Evolutionary conservation across 129 eudicot genomes (phyloP).

Genomic region (Scalesia atractyloides): DNA sequence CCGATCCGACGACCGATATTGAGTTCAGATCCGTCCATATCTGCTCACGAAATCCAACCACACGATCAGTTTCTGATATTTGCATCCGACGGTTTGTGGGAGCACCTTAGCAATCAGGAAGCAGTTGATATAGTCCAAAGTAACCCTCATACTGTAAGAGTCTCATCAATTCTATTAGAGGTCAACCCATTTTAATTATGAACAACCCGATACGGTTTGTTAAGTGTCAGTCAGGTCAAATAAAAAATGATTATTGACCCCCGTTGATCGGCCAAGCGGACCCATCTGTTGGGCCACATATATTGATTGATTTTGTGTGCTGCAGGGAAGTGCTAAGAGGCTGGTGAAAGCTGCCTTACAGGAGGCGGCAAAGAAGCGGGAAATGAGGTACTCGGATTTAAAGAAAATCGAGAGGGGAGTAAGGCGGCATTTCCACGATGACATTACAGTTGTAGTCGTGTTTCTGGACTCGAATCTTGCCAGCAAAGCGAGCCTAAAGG

Average conservation of each 20-base stretch:
- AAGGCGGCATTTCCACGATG: constrained; percentile 92
- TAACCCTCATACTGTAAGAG: constrained; percentile 65
- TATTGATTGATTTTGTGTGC: constrained; percentile 15
- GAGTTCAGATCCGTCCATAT: constrained; percentile 79
- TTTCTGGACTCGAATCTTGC: constrained; percentile 76
- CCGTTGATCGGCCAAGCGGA: not conserved
- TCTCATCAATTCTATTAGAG: not conserved
- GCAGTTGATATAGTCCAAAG: constrained; percentile 84
- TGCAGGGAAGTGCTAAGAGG: constrained; percentile 89
- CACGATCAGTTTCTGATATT: constrained; percentile 81
- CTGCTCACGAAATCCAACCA: constrained; percentile 72
- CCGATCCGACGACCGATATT: constrained; percentile 73
- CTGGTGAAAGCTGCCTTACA: constrained; percentile 75
- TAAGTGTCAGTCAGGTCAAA: not conserved
- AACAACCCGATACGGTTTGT: not conserved
- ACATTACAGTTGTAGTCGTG: constrained; percentile 70
- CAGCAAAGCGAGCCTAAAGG: constrained; percentile 59
- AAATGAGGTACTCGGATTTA: constrained; percentile 86
- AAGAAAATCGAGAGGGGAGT: constrained; percentile 87
- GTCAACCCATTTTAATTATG: not conserved
- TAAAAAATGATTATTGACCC: not conserved
- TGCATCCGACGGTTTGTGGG: constrained; percentile 98
- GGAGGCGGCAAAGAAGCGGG: constrained; percentile 89
- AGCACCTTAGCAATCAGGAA: constrained; percentile 89
- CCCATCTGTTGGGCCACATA: not conserved